These are phyloP conservation scores for Oryza longistaminata DNA, from an alignment of 176 grass and related monocot species.

Conservation along the genomic window DNA sequence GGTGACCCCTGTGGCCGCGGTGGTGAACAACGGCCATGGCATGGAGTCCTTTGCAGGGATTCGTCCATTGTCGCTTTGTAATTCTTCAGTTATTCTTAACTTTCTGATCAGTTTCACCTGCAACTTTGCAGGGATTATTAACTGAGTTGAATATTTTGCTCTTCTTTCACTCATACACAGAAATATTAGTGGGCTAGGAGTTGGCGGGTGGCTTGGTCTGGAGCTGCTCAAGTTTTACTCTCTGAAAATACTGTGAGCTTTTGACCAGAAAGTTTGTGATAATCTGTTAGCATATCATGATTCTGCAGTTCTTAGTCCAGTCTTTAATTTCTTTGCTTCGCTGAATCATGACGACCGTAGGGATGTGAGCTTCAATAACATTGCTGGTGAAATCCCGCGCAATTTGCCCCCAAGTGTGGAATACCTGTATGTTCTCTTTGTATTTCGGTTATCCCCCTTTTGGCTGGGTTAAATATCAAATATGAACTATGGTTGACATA, in stretches of 20 bases:
- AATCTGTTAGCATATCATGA: slow-evolving; percentile 21
- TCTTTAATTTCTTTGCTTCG: slow-evolving; percentile 32
- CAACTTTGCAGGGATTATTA: slow-evolving; percentile 22
- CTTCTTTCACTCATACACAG: slow-evolving; percentile 44
- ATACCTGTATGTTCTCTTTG: slow-evolving; percentile 54
- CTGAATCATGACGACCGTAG: slow-evolving; percentile 40
- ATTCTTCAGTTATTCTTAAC: slow-evolving; percentile 35
- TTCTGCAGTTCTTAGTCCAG: slow-evolving; percentile 22
- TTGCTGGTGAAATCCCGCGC: slow-evolving; percentile 69
- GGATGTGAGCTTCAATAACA: slow-evolving; percentile 78
- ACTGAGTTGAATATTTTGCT: slow-evolving; percentile 11
- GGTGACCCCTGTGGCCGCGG: slow-evolving; percentile 53
- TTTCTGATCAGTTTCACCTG: slow-evolving; percentile 14
- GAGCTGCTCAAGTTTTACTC: slow-evolving; percentile 69
- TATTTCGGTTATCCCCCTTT: slow-evolving; percentile 19
- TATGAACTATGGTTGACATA: background rate
- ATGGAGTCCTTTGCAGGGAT: slow-evolving; percentile 63
- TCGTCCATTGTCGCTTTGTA: slow-evolving; percentile 66
- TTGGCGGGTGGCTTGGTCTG: slow-evolving; percentile 64
- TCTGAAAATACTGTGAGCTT: slow-evolving; percentile 64
- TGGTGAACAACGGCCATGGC: slow-evolving; percentile 27
- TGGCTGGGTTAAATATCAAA: slow-evolving; percentile 14
- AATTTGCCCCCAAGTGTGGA: slow-evolving; percentile 75
- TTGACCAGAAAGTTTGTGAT: slow-evolving; percentile 17
- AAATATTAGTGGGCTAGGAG: slow-evolving; percentile 70